These are phyloP conservation scores for Penicillium janthinellum DNA, from an alignment of 2,329 filamentous ascomycete genomes.

Conservation along the genomic window DNA sequence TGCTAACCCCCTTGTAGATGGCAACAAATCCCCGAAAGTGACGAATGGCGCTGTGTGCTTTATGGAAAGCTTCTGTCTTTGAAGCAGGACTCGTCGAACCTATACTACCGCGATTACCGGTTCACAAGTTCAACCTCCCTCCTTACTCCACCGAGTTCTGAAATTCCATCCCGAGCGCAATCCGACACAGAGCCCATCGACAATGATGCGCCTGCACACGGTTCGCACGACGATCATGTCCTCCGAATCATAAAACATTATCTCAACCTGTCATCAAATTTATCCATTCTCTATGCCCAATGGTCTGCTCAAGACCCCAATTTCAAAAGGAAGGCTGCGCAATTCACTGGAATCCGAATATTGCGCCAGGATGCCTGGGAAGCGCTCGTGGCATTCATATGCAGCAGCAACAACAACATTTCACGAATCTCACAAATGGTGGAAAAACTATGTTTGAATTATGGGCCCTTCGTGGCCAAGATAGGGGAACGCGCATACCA, in stretches of 20 bases:
- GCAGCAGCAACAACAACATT: constrained; percentile 99
- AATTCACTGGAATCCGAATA: constrained; percentile 89
- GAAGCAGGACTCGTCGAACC: constrained; percentile 74
- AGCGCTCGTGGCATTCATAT: constrained; percentile 89
- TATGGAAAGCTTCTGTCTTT: constrained; percentile 82
- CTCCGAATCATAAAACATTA: constrained; percentile 77
- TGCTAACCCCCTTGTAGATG: constrained; percentile 59
- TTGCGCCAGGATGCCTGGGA: constrained; percentile 96
- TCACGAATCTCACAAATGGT: constrained; percentile 95
- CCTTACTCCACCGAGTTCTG: constrained; percentile 36
- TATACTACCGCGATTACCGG: constrained; percentile 77
- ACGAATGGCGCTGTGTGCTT: constrained; percentile 89
- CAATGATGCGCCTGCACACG: constrained; percentile 32
- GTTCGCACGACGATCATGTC: constrained; percentile 64
- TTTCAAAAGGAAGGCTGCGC: constrained; percentile 82
- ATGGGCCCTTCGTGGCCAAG: constrained; percentile 74
- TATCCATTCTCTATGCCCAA: constrained; percentile 74
- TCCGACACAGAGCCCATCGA: constrained; percentile 12
- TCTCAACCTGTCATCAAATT: constrained; percentile 79
- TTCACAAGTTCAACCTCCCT: constrained; percentile 11
- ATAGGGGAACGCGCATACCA: constrained; percentile 74
- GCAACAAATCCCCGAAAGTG: constrained; percentile 70
- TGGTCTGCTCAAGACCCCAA: constrained; percentile 87
- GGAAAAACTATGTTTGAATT: constrained; percentile 84
- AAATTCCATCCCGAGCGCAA: constrained; percentile 38